Conservation (phyloP, 2,329 filamentous ascomycete genomes). For the Cytospora chrysosperma region DNA sequence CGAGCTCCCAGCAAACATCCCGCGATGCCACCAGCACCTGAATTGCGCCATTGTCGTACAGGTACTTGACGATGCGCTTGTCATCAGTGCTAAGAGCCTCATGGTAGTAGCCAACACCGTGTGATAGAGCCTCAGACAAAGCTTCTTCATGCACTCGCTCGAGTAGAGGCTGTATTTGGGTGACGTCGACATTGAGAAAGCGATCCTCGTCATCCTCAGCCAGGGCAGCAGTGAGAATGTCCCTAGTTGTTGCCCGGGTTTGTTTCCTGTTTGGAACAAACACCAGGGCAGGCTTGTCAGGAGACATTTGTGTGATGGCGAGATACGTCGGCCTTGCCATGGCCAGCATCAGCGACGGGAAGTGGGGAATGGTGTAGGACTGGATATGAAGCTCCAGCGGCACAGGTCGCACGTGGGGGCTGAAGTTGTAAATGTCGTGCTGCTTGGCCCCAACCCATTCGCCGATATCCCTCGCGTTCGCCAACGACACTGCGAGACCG, state of each 20-base stretch:
- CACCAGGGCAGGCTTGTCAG: slow-evolving; percentile 84
- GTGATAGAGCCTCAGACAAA: slow-evolving; percentile 82
- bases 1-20: slow-evolving; percentile 95
- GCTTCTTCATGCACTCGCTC: slow-evolving; percentile 82
- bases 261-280: slow-evolving; percentile 96
- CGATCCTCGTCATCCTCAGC: slow-evolving; percentile 90
- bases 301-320: slow-evolving; percentile 82
- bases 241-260: slow-evolving; percentile 79
- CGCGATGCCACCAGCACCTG: slow-evolving; percentile 76
- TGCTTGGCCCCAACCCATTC: slow-evolving; percentile 98
- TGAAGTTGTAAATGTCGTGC: slow-evolving; percentile 99
- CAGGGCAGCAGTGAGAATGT: slow-evolving; percentile 82
- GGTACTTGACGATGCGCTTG: slow-evolving; percentile 88
- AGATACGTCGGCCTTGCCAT: slow-evolving; percentile 96
- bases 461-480: slow-evolving; percentile 89
- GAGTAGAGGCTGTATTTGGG: slow-evolving; percentile 80
- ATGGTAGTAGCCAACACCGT: slow-evolving; percentile 96
- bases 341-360: slow-evolving; percentile 95
- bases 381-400: slow-evolving; percentile 93
- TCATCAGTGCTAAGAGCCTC: slow-evolving; percentile 87
- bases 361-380: slow-evolving; percentile 92
- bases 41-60: slow-evolving; percentile 86
- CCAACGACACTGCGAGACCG: slow-evolving; percentile 85
- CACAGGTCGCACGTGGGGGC: slow-evolving; percentile 82
- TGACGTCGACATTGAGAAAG: slow-evolving; percentile 81